Base-by-base conservation (phyloP, 495 filamentous ascomycete species). In the Baudoinia panamericana region DNA sequence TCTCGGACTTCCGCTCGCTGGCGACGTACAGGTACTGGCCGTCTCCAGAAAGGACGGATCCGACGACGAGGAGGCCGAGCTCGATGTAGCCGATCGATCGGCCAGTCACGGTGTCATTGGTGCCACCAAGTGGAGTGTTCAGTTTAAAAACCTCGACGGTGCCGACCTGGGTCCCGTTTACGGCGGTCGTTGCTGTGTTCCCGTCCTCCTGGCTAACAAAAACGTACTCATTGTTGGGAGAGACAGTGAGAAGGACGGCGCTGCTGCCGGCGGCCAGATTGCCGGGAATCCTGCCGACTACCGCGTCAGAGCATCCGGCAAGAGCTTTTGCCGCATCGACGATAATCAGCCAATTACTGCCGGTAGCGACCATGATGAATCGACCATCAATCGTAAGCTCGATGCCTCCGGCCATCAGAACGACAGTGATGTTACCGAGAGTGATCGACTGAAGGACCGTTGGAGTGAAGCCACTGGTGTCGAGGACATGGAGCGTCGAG, bases 141-240 rank as follows among this genome's bases (percentile, higher is more conserved):
- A n/a, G n/a, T n/a, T n/a, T n/a, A n/a, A n/a, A n/a, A n/a, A n/a
- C n/a, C n/a, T n/a, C n/a, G n/a, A n/a, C n/a, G n/a, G n/a, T n/a
- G n/a, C n/a, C n/a, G n/a, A n/a, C n/a, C n/a, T n/a, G 16, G 30
- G 30, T 17, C 8, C 30, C 30, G 30, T 33, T 33, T 33, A 10
- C 16, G 30, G 20, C 36, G 36, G 18, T 36, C 49, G n/a, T 17
- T 8, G 16, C 22, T 19, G 28, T 43, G 8, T 24, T 43, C 22
- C 43, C 50, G 33, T 56, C 30, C 22, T 58, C 53, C 37, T 56
- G 40, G 9, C 46, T 56, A 15, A 58, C 41, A 19, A 56, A 55
- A 8, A 35, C 52, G 28, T 55, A 55, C 12, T 46, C 19, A 13
- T 57, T 46, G 37, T 59, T 43, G 25, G 21, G 20, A 17, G 36